phyloP scores from a whole-genome alignment of 306 rosid genomes.

The Delonix regia region DNA sequence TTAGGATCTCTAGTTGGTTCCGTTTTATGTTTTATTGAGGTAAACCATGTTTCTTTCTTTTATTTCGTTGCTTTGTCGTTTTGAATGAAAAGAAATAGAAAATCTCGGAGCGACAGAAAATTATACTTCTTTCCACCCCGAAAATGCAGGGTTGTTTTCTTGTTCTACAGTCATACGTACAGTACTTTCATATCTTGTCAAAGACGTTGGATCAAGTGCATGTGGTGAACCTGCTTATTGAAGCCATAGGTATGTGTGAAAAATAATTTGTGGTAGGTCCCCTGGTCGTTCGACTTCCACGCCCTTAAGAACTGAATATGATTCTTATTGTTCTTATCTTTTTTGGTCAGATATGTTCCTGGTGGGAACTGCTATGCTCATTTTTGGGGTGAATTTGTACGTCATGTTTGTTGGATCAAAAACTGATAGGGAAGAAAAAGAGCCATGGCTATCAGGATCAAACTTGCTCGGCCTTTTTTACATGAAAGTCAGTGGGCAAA shows the following conservation, averaged over 20 bases:
- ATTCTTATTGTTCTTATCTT: not conserved
- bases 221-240: slow-evolving; percentile 46
- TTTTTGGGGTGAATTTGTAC: slow-evolving; percentile 49
- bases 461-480: slow-evolving; percentile 22
- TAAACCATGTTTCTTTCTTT: not conserved
- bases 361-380: slow-evolving; percentile 48
- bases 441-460: slow-evolving; percentile 11
- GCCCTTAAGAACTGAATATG: not conserved
- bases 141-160: slow-evolving; percentile 48
- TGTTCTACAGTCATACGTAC: slow-evolving; percentile 39
- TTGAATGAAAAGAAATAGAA: not conserved
- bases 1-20: slow-evolving; percentile 55
- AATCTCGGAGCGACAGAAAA: not conserved
- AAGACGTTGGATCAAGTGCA: slow-evolving; percentile 40
- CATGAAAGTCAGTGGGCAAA: slow-evolving; percentile 28
- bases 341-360: slow-evolving; percentile 46
- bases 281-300: not conserved
- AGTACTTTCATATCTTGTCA: slow-evolving; percentile 37
- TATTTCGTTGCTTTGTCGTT: not conserved
- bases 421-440: slow-evolving; percentile 4
- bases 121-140: not conserved
- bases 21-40: slow-evolving; percentile 50
- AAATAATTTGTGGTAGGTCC: not conserved
- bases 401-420: slow-evolving; percentile 47
- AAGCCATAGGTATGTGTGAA: slow-evolving; percentile 43